phyloP scores from a whole-genome alignment of 345 rosid genomes.

The Trapa incisa region DNA sequence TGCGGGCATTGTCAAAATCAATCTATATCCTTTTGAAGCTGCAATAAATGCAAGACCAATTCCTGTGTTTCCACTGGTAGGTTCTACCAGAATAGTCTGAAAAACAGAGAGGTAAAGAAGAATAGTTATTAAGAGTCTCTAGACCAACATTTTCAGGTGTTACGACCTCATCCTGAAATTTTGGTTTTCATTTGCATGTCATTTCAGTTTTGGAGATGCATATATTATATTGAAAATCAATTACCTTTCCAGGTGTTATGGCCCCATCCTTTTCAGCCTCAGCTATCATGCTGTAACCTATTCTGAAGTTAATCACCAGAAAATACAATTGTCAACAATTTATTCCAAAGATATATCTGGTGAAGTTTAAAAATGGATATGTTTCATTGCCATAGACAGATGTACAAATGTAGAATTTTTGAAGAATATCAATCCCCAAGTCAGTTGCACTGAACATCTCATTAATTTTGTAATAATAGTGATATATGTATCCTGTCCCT shows the following conservation, averaged over 20 bases:
- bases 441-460: not conserved
- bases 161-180: too few species aligned
- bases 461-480: not conserved
- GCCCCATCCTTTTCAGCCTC: constrained; percentile 80
- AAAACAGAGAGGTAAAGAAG: constrained; percentile 6
- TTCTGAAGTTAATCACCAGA: constrained; percentile 33
- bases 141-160: not conserved
- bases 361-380: not conserved
- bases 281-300: constrained; percentile 74
- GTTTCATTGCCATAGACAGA: not conserved
- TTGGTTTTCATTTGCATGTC: not conserved
- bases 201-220: not conserved
- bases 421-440: not conserved
- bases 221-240: constrained; percentile 6
- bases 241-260: constrained; percentile 80
- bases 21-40: constrained; percentile 65
- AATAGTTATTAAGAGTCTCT: not conserved
- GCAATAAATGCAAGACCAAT: constrained; percentile 82
- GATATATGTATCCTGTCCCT: not conserved
- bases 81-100: constrained; percentile 73
- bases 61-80: constrained; percentile 92
- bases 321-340: not conserved
- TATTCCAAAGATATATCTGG: not conserved
- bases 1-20: constrained; percentile 71
- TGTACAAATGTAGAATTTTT: not conserved